A percentile compares a stretch with the other conserved stretches of the same genome.
These are phyloP conservation scores for Sporothrix brasiliensis DNA, from an alignment of 2,329 filamentous ascomycete genomes.

Conservation along the genomic window DNA sequence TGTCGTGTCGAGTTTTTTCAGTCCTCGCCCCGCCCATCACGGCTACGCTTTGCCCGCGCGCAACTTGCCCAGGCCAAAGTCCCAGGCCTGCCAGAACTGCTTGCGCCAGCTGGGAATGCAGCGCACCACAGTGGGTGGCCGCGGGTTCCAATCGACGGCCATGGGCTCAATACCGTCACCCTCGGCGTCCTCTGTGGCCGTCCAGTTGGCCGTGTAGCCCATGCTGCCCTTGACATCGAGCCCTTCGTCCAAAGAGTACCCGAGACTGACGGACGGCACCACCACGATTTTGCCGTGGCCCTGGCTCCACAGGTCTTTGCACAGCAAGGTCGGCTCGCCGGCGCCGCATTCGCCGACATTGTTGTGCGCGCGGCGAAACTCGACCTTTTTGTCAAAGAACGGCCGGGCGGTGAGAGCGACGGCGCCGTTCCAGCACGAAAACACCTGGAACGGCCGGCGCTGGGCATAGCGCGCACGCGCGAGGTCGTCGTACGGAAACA, in stretches of 20 bases:
- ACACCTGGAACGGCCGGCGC: conserved; percentile 16
- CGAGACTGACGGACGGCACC: neutral
- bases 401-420: neutral
- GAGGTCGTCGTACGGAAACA: conserved; percentile 2
- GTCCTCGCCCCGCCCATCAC: neutral
- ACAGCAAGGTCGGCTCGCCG: conserved; percentile 16
- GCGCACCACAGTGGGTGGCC: neutral
- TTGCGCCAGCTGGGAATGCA: conserved; percentile 25
- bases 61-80: neutral
- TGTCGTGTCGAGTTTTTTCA: no score
- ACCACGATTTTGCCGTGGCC: neutral
- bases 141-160: conserved; percentile 5
- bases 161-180: neutral
- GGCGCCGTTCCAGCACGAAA: conserved; percentile 21
- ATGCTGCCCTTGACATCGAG: neutral
- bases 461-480: neutral
- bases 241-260: neutral
- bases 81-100: conserved; percentile 22
- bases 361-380: conserved; percentile 17
- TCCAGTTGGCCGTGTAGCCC: conserved; percentile 22
- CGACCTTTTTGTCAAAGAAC: neutral
- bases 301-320: conserved; percentile 16
- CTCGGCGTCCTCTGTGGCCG: neutral
- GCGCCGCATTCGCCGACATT: conserved; percentile 14
- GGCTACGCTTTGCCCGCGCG: neutral